A percentile compares a stretch with the other conserved stretches of the same genome.
These are phyloP conservation scores for Guadua angustifolia DNA, from an alignment of 176 grass and related monocot species.

Conservation along the genomic window DNA sequence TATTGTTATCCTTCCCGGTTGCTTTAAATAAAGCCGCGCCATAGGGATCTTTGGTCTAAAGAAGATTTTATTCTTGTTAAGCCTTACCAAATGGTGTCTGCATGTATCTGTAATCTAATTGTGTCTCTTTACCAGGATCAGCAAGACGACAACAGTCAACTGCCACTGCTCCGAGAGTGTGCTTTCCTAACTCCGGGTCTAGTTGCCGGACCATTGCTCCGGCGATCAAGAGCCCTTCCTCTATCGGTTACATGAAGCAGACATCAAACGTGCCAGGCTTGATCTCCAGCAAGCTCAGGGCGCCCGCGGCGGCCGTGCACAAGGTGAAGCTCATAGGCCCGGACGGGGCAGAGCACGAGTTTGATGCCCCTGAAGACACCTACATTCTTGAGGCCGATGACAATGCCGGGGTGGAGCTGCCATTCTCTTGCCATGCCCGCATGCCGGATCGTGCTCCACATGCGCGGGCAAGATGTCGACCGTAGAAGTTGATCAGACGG, in stretches of 20 bases:
- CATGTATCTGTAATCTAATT: background rate
- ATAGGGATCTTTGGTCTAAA: too few species aligned
- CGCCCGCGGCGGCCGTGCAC: slow-evolving; percentile 42
- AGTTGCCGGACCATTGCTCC: background rate
- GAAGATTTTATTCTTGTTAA: background rate
- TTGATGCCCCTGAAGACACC: slow-evolving; percentile 68
- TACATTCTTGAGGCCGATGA: slow-evolving; percentile 73
- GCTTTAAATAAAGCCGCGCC: too few species aligned
- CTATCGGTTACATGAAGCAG: background rate
- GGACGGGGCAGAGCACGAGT: slow-evolving; percentile 52
- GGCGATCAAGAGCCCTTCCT: slow-evolving; percentile 31
- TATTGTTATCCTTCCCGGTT: background rate
- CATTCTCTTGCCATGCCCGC: slow-evolving; percentile 60
- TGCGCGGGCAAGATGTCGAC: slow-evolving; percentile 57
- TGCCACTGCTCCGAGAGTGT: slow-evolving; percentile 37
- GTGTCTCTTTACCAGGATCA: background rate
- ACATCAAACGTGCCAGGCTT: background rate
- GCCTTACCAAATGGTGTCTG: background rate
- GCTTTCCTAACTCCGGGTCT: slow-evolving; percentile 31
- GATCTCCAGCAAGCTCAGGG: slow-evolving; percentile 42
- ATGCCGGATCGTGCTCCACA: slow-evolving; percentile 63
- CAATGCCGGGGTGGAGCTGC: slow-evolving; percentile 59
- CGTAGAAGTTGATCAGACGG: slow-evolving; percentile 60
- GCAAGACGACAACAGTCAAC: slow-evolving; percentile 31
- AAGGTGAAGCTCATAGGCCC: slow-evolving; percentile 61